phyloP scores from a whole-genome alignment of 148 eudicot species.

The Camellia sinensis region DNA sequence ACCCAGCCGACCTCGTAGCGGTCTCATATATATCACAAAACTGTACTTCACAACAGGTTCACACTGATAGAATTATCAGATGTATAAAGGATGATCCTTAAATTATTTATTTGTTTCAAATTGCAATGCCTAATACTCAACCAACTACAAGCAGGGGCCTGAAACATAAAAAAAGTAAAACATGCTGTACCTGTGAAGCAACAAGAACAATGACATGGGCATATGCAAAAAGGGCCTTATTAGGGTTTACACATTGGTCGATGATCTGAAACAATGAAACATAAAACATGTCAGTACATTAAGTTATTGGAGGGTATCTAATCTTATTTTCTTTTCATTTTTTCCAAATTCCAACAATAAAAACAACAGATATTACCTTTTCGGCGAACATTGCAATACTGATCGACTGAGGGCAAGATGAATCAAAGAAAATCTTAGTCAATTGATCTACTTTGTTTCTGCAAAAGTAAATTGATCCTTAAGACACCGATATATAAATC shows the following conservation, averaged over 20 bases:
- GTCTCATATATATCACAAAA: not conserved
- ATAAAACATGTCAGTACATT: constrained; percentile 3
- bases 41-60: constrained; percentile 5
- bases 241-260: constrained; percentile 37
- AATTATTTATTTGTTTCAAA: not conserved
- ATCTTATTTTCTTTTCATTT: not conserved
- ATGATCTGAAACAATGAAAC: constrained; percentile 51
- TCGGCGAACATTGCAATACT: constrained; percentile 60
- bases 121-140: not conserved
- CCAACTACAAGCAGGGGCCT: constrained; percentile 12
- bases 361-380: constrained; percentile 44
- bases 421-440: constrained; percentile 46
- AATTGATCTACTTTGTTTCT: constrained; percentile 62
- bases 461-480: constrained; percentile 29
- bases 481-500: not conserved
- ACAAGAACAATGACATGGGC: constrained; percentile 64
- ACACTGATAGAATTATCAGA: not conserved
- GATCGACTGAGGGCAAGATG: constrained; percentile 62
- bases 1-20: not conserved
- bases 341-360: not conserved
- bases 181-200: constrained; percentile 61
- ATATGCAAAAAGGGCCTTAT: constrained; percentile 49
- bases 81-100: not conserved
- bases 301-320: not conserved
- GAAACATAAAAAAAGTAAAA: not conserved